Evolutionary conservation across 108 stramenopile species (phyloP), one percentile per base, ranked within the genome.

Genomic region (Craspedostauros australis): DNA sequence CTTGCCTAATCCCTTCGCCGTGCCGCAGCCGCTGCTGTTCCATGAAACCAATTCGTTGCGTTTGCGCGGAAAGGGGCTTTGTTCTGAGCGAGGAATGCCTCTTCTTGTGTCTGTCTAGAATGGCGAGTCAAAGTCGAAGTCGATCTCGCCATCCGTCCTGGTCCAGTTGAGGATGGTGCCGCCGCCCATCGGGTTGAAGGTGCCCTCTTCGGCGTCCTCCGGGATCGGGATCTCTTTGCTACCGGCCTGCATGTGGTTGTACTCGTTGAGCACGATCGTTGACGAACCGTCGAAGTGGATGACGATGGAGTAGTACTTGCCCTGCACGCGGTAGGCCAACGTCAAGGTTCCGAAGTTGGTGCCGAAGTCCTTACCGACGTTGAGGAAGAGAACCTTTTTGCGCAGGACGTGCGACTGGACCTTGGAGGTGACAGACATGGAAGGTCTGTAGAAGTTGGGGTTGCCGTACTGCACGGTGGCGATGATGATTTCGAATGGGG

Each of bases 161-260:
- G 54, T 59, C 66, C 66, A 67, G 12, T 56, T 67, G 57, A 67
- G 57, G 57, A 67, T 52, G 5, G 66, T 67, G 5, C 66, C 66
- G 20, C 66, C 66, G 14, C 66, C 66, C n/a, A 56, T 57, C 15
- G 66, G 66, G 20, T 70, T 61, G 41, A 70, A 46, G 39, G 48
- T 70, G 26, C 68, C 68, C 33, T 70, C 68, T 41, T 68, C 59
- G 48, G 41, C 60, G 18, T 46, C 60, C 14, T 50, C 55, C 19
- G 51, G 56, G 24, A 70, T 62, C 18, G 39, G 27, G 45, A 70
- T 70, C 31, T 62, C 68, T 45, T 61, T 62, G 41, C 60, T 62
- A 19, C 60, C 68, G 9, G 68, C 60, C 51, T 61, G 60, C 33
- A 56, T 28, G 34, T 62, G 60, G 39, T 70, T 57, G 41, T 62